phyloP scores from a whole-genome alignment of 108 stramenopile genomes.

The Parietichytrium sp. region DNA sequence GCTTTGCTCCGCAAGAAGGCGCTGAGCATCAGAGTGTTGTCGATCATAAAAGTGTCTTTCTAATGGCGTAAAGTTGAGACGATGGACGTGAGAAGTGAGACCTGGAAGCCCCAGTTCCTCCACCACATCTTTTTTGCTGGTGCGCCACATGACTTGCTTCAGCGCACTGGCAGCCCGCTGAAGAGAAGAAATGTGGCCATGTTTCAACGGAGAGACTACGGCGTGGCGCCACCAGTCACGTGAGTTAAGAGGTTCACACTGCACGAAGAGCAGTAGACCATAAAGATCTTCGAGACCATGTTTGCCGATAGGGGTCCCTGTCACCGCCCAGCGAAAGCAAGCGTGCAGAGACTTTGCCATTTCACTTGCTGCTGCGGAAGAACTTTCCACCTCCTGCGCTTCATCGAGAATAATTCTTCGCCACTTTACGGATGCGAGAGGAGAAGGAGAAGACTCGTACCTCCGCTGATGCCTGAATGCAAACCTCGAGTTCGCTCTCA shows the following conservation, averaged over 20 bases:
- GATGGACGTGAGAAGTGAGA: background rate
- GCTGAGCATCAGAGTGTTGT: background rate
- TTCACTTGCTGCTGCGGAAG: background rate
- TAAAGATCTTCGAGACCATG: constrained; percentile 35
- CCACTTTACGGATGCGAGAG: background rate
- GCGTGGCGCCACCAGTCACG: background rate
- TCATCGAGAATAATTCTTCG: constrained; percentile 20
- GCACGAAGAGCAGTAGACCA: background rate
- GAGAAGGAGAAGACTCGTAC: background rate
- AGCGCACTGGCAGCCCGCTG: background rate
- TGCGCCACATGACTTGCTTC: constrained; percentile 3
- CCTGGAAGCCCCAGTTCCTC: background rate
- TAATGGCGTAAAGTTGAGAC: background rate
- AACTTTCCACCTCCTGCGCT: constrained; percentile 11
- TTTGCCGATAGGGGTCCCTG: constrained; percentile 36
- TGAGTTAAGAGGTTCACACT: background rate
- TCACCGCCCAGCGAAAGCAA: background rate
- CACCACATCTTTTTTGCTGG: background rate
- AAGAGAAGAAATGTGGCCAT: background rate
- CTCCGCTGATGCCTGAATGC: background rate
- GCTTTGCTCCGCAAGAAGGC: background rate
- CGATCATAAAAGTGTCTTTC: constrained; percentile 23
- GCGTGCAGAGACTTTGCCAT: background rate
- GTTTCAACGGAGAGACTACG: background rate
- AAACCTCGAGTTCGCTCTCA: background rate